Conservation (phyloP, 495 filamentous ascomycete genomes). For the Lasiosphaeria miniovina region DNA sequence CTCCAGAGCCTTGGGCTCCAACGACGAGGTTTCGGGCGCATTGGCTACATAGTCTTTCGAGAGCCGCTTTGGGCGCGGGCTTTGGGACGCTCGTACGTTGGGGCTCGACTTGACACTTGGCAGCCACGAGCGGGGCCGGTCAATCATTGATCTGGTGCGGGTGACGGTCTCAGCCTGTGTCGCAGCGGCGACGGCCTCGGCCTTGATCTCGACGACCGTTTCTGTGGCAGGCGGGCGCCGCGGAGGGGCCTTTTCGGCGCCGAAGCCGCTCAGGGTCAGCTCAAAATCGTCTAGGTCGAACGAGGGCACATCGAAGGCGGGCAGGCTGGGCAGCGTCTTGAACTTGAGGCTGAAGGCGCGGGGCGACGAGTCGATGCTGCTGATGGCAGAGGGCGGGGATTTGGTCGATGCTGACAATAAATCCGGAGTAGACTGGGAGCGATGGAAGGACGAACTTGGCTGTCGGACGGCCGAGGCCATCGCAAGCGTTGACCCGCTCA, state of each 20-base stretch:
- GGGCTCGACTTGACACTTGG: slow-evolving; percentile 40
- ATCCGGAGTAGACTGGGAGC: slow-evolving; percentile 36
- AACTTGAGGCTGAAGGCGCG: slow-evolving; percentile 22
- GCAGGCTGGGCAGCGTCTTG: slow-evolving; percentile 36
- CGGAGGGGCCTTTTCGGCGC: slow-evolving; percentile 11
- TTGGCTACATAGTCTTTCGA: slow-evolving; percentile 24
- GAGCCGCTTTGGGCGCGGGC: slow-evolving; percentile 21
- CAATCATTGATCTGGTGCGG: slow-evolving; percentile 38
- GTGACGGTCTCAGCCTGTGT: slow-evolving; percentile 27
- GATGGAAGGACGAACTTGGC: slow-evolving; percentile 30
- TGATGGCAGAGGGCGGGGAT: slow-evolving; percentile 12
- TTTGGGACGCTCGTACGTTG: slow-evolving; percentile 24
- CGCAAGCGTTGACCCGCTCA: slow-evolving; percentile 43
- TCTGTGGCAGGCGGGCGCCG: slow-evolving; percentile 6
- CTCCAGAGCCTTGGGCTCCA: slow-evolving; percentile 23
- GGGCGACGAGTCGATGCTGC: slow-evolving; percentile 21
- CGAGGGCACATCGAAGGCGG: slow-evolving; percentile 43
- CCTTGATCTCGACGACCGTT: slow-evolving; percentile 11
- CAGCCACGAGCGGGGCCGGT: slow-evolving; percentile 45
- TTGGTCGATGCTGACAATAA: slow-evolving; percentile 22
- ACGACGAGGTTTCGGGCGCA: slow-evolving; percentile 7
- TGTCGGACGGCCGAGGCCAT: slow-evolving; percentile 40
- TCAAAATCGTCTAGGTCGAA: slow-evolving; percentile 45
- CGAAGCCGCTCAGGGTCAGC: slow-evolving; percentile 31
- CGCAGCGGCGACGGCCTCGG: slow-evolving; percentile 11